Evolutionary conservation across 192 early-diverging fungal species (phyloP).

Genomic region (Geranomyces variabilis): DNA sequence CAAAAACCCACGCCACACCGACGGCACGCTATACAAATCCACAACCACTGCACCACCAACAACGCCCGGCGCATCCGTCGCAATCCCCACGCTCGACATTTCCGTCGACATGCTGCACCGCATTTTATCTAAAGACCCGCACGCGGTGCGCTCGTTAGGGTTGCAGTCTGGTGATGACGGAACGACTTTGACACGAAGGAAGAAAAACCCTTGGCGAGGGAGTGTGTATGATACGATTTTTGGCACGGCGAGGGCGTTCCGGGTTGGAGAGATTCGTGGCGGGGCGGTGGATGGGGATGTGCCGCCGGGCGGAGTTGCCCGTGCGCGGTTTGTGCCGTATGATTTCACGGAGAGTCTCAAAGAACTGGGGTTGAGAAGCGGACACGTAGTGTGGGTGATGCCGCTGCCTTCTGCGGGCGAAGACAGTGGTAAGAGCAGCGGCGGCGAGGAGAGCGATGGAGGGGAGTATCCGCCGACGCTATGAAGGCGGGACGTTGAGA

Average conservation of each 20-base stretch:
- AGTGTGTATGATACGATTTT: constrained; percentile 38
- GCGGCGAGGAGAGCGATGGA: background rate
- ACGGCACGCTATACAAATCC: background rate
- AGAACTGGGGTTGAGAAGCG: constrained; percentile 36
- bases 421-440: background rate
- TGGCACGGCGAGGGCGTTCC: constrained; percentile 30
- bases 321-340: constrained; percentile 37
- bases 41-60: background rate
- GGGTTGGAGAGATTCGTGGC: constrained; percentile 22
- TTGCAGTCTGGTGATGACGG: constrained; percentile 12
- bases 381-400: constrained; percentile 38
- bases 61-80: constrained; percentile 15
- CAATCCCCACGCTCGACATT: constrained; percentile 41
- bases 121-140: constrained; percentile 37
- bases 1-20: background rate
- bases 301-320: background rate
- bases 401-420: background rate
- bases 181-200: background rate
- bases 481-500: too few species aligned
- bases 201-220: constrained; percentile 10
- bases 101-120: constrained; percentile 49
- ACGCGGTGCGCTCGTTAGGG: constrained; percentile 26
- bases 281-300: constrained; percentile 4
- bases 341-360: constrained; percentile 44
- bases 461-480: background rate